These are phyloP conservation scores for Cyberlindnera galapagoensis DNA, from an alignment of 805 yeast species.

Conservation along the genomic window DNA sequence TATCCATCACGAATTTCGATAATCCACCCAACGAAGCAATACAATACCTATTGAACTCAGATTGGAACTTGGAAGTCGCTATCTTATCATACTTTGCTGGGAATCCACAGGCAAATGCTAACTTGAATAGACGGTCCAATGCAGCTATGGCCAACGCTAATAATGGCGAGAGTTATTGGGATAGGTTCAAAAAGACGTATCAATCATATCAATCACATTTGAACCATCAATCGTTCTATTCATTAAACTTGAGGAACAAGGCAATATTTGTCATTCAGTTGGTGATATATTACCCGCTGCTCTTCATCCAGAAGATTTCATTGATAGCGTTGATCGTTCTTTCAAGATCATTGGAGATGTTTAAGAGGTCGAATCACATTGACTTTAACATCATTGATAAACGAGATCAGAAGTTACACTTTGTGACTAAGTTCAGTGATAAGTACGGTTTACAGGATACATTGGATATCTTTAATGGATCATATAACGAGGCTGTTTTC, in stretches of 20 bases:
- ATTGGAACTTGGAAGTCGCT: conserved; percentile 35
- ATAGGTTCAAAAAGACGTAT: too few species aligned
- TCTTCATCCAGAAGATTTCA: conserved; percentile 25
- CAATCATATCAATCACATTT: too few species aligned
- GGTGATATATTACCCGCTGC: conserved; percentile 28
- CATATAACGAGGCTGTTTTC: conserved; percentile 75
- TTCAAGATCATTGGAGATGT: conserved; percentile 28
- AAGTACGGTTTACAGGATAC: conserved; percentile 16
- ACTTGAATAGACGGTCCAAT: conserved; percentile 13
- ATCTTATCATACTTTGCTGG: conserved; percentile 21
- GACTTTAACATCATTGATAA: too few species aligned
- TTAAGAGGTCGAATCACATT: too few species aligned
- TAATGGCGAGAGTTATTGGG: too few species aligned
- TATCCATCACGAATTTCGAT: conserved; percentile 17
- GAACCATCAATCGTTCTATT: too few species aligned
- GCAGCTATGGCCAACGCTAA: too few species aligned
- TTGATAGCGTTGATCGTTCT: conserved; percentile 22
- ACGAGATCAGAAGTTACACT: too few species aligned
- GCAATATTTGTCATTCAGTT: conserved; percentile 24
- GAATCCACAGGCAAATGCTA: conserved; percentile 20
- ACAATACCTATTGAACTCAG: conserved; percentile 19
- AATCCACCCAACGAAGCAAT: conserved; percentile 18
- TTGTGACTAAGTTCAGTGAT: too few species aligned
- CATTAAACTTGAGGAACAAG: conserved; percentile 23
- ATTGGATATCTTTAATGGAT: conserved; percentile 50